A percentile compares a stretch with the other conserved stretches of the same genome.
These are phyloP conservation scores for Solanum aculeatissimum DNA, from an alignment of 305 asterid species.

Conservation along the genomic window DNA sequence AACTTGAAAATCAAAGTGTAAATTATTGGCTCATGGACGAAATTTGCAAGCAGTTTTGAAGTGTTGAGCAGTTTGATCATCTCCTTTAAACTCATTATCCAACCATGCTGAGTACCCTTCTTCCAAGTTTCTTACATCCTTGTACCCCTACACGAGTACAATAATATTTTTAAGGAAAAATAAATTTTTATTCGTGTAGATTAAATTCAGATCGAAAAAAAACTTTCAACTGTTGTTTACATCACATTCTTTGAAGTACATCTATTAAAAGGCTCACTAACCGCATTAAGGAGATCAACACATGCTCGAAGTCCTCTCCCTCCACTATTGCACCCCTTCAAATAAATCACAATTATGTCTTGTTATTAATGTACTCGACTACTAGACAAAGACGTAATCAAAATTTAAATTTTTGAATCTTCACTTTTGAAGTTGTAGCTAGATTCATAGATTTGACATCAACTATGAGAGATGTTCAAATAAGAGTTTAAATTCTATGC, in stretches of 20 bases:
- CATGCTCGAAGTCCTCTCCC: constrained; percentile 5
- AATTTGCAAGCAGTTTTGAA: constrained; percentile 17
- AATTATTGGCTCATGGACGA: constrained; percentile 2
- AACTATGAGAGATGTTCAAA: neutral
- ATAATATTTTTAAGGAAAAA: neutral
- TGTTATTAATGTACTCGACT: neutral
- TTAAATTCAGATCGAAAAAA: neutral
- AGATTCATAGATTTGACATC: neutral
- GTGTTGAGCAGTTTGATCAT: neutral
- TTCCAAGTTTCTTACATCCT: constrained; percentile 11
- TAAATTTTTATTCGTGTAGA: neutral
- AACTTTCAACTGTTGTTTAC: neutral
- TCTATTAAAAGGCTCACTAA: neutral
- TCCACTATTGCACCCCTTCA: constrained; percentile 13
- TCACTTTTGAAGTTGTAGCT: neutral
- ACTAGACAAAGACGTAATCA: neutral
- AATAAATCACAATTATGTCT: neutral
- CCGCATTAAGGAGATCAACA: constrained; percentile 16
- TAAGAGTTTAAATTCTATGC: neutral
- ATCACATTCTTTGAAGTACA: neutral
- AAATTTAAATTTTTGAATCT: neutral
- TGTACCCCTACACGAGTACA: constrained; percentile 5
- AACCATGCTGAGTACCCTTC: constrained; percentile 20
- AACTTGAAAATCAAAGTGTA: neutral
- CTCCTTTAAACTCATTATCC: constrained; percentile 10